Conservation (phyloP, 352 stramenopile genomes). For the Blastocystis sp. region DNA sequence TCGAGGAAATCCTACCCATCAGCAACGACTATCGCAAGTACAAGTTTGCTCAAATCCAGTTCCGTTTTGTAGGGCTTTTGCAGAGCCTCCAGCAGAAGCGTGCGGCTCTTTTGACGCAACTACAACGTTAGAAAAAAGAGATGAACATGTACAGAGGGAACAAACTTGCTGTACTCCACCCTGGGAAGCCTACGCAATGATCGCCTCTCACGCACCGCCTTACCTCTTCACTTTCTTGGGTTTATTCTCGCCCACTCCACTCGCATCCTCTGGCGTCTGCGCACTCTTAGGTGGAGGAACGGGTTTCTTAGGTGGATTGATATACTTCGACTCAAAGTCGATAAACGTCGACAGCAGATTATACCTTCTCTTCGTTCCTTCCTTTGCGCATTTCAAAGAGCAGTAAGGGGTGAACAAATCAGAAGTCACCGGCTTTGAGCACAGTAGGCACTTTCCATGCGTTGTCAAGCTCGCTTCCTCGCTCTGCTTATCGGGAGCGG, state of each 20-base stretch:
- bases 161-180: conserved; percentile 39
- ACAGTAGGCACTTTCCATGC: neutral
- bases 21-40: neutral
- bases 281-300: too few relatives aligned
- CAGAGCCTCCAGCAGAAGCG: conserved; percentile 23
- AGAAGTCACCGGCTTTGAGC: neutral
- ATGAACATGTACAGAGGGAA: conserved; percentile 6
- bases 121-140: neutral
- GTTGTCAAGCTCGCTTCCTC: neutral
- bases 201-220: neutral
- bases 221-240: conserved; percentile 49
- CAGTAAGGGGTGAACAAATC: conserved; percentile 28
- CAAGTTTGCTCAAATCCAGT: conserved; percentile 16
- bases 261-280: neutral
- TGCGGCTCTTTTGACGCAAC: conserved; percentile 19
- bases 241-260: neutral
- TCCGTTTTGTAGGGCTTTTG: conserved; percentile 26
- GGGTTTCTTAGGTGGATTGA: conserved; percentile 14
- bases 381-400: conserved; percentile 39
- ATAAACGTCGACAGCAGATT: conserved; percentile 23
- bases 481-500: neutral
- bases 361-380: conserved; percentile 17
- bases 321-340: conserved; percentile 67
- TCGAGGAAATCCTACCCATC: conserved; percentile 33
- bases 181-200: conserved; percentile 20